Base-by-base conservation (phyloP, 164 flowering plant species). In the Chimonanthus salicifolius region DNA sequence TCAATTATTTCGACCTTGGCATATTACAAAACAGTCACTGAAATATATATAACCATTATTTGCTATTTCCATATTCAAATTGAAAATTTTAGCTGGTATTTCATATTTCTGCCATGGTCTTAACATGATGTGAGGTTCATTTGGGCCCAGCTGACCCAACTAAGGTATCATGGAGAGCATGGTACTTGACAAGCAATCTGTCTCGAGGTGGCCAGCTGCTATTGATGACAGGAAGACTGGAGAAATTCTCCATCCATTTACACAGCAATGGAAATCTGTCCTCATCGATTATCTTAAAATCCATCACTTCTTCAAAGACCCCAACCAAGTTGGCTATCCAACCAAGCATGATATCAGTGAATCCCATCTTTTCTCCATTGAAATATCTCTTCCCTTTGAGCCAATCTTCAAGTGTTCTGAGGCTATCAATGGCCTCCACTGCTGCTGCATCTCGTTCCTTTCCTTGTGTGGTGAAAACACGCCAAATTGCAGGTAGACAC, bases 161-260 rank as follows among this genome's bases (percentile, higher is more conserved):
- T 21, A 63, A 18, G 15, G 66, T 7, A 4, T 18, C 66, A 63
- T 49, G 49, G n/a, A 21, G 47, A 5, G 48, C 69, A 13, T n/a
- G 20, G 47, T 18, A 66, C 7, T 46, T 66, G 4, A 4, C 20
- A 45, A 66, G 18, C 69, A 66, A 1, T 66, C 45, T 66, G 45
- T 66, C 69, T 10, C n/a, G 69, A 66, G 49, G 69, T 66, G 69
- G 69, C 69, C 47, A 13, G 47, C 18, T 44, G 20, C 45, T 7
- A 11, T 43, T 66, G 13, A 66, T 66, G 20, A 45, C 69, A 4
- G 69, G 69, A 2, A 66, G 43, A 46, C 43, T 45, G 11, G 47
- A 46, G 18, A 43, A 44, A 45, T 66, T 66, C 47, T 66, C 69
- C 2, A 66, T 44, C 69, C 69, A 66, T 45, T 48, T 6, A 1